Evolutionary conservation across 2,329 filamentous ascomycete species (phyloP).

Genomic region (Pseudogymnoascus pannorum): DNA sequence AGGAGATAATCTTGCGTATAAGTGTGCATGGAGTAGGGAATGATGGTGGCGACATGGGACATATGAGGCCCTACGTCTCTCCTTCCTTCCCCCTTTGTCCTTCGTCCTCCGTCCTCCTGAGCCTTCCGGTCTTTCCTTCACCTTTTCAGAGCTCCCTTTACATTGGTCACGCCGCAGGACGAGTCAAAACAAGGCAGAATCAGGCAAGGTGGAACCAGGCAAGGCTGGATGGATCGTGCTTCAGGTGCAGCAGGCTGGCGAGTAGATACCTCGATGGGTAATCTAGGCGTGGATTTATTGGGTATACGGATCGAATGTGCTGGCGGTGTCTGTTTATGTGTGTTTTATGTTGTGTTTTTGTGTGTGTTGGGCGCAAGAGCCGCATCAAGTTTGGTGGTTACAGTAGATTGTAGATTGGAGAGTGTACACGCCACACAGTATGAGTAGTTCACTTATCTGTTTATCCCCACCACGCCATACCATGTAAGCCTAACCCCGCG

Average conservation of each 20-base stretch:
- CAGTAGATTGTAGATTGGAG: background rate
- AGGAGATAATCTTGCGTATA: background rate
- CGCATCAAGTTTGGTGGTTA: background rate
- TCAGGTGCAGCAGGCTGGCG: background rate
- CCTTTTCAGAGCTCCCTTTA: background rate
- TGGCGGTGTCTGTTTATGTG: background rate
- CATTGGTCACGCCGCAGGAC: background rate
- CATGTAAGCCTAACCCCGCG: background rate
- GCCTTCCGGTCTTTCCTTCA: background rate
- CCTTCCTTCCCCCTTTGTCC: background rate
- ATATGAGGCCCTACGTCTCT: slow-evolving; percentile 2
- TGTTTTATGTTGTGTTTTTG: background rate
- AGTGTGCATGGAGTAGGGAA: background rate
- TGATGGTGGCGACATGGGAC: background rate
- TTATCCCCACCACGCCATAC: slow-evolving; percentile 1
- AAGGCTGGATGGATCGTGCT: background rate
- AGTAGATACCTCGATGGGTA: background rate
- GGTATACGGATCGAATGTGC: background rate
- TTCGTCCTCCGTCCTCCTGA: background rate
- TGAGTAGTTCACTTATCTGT: background rate
- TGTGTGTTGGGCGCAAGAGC: background rate
- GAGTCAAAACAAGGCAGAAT: slow-evolving; percentile 1
- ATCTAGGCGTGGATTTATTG: slow-evolving; percentile 3
- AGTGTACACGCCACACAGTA: background rate
- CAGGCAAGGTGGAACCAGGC: background rate